Base-by-base conservation (phyloP, 2,329 filamentous ascomycete species). In the Arthrobotrys sphaeroides region DNA sequence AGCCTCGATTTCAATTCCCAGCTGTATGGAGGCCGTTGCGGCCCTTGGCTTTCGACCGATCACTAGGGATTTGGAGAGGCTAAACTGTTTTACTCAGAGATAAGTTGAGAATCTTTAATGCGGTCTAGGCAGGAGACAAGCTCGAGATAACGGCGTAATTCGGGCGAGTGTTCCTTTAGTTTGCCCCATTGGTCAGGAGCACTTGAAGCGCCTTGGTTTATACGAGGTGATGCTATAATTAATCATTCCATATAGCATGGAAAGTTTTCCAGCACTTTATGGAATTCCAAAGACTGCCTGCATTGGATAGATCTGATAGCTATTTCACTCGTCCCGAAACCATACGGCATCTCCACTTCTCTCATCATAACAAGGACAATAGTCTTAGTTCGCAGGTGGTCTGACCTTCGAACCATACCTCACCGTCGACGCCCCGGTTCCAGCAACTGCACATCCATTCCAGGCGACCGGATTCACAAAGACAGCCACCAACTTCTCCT, bases 1-100 rank as follows among this genome's bases (percentile, higher is more conserved):
- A 66, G 45, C 36, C 49, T 40, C 45, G 61, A 59, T 42, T 60
- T 59, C n/a, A n/a, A n/a, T n/a, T n/a, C 31, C 24, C 22, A 40
- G 55, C 55, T 69, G 65, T 43, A 69, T 59, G 43, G 33, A 51
- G 33, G 55, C 67, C 67, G 67, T 65, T 72, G 40, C 31, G 26
- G 16, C 16, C 59, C 59, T 49, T 64, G 16, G 67, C 26, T 55
- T 38, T 55, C 38, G 28, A 10, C 51, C 51, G 38, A 36, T 36
- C 1, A 24, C 43, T 68, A 31, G n/a, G 2, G 16, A 13, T 55
- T 38, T 18, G 28, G 22, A 40, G 45, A 55, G 43, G 45, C 43
- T 65, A 55, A 43, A 53, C 20, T 38, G 28, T 55, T 55, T 38
- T 55, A 55, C 51, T 55, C 31, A n/a, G 12, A 55, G 51, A 18